Base-by-base conservation (phyloP, 2,329 filamentous ascomycete species). In the Aureobasidium lini region DNA sequence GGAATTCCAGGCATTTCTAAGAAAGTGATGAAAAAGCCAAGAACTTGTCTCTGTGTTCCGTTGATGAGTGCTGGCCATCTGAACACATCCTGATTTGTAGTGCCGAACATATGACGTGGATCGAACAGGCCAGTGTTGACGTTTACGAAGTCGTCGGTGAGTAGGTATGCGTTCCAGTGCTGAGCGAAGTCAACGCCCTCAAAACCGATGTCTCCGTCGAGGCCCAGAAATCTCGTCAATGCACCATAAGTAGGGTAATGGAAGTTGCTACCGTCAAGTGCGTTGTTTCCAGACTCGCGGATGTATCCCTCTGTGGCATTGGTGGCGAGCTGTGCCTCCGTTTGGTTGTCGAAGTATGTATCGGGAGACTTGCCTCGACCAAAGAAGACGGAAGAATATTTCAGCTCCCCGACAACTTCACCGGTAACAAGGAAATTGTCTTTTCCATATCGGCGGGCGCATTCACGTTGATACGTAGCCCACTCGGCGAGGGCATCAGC, bases 11-110 rank as follows among this genome's bases (percentile, higher is more conserved):
- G 84, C 68, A 86, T 75, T 44, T 83, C 73, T 56, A 86, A 66
- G 0, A 81, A 83, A 0, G 81, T 82, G 49, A 86, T 76, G 65
- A 83, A 85, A 15, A 81, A 73, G 5, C 77, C 84, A 4, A 85
- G 70, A 6, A 85, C 71, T 66, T 82, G 79, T 43, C 80, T 76
- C 65, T 84, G 75, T 0, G 80, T 79, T 3, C 84, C 84, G 60
- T 82, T 77, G 32, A 74, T 72, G 23, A 86, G 73, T 7, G 81
- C 76, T 6, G 83, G 83, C 84, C 84, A 86, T 32, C 83, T 76
- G 65, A 86, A 84, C 9, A 86, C 82, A 66, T 86, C 84, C 70
- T 87, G 84, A 66, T 86, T 86, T 1, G 83, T 84, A 1, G 79
- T 78, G 47, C 84, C 84, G 65, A 80, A 86, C 77, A 86, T 80